Evolutionary conservation across 768 basidiomycete species (phyloP).

Genomic region (Trametes coccinea): DNA sequence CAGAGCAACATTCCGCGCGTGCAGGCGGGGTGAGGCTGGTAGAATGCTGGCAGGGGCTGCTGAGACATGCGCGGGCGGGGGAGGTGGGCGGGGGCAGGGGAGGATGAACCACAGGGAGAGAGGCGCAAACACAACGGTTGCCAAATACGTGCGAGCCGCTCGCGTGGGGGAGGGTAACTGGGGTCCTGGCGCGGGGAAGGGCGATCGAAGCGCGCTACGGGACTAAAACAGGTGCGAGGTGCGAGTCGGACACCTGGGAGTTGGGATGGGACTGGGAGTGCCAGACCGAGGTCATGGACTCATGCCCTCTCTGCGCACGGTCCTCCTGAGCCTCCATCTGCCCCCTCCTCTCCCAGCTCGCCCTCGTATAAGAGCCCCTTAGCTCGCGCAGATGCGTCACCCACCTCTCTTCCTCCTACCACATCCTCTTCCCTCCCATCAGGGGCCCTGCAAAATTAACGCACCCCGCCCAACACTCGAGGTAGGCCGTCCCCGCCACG

Average conservation of each 20-base stretch:
- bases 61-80: slow-evolving; percentile 2
- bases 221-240: slow-evolving; percentile 21
- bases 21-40: not conserved
- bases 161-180: slow-evolving; percentile 20
- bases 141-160: slow-evolving; percentile 6
- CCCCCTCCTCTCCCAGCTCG: slow-evolving; percentile 13
- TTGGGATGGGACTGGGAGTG: not conserved
- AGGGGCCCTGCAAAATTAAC: slow-evolving; percentile 9
- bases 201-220: slow-evolving; percentile 28
- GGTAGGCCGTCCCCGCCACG: slow-evolving; percentile 5
- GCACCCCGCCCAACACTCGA: slow-evolving; percentile 8
- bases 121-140: slow-evolving; percentile 20
- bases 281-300: not conserved
- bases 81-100: not conserved
- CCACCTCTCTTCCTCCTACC: slow-evolving; percentile 30
- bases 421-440: slow-evolving; percentile 22
- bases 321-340: slow-evolving; percentile 1
- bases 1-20: not conserved
- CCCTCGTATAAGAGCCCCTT: slow-evolving; percentile 25
- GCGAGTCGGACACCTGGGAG: too few species aligned
- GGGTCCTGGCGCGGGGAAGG: slow-evolving; percentile 26
- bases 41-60: not conserved
- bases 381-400: slow-evolving; percentile 23
- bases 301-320: not conserved
- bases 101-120: not conserved